Evolutionary conservation across 2,329 filamentous ascomycete species (phyloP), one percentile per base, ranked within the genome.

Genomic region (Dactylellina haptotyla): DNA sequence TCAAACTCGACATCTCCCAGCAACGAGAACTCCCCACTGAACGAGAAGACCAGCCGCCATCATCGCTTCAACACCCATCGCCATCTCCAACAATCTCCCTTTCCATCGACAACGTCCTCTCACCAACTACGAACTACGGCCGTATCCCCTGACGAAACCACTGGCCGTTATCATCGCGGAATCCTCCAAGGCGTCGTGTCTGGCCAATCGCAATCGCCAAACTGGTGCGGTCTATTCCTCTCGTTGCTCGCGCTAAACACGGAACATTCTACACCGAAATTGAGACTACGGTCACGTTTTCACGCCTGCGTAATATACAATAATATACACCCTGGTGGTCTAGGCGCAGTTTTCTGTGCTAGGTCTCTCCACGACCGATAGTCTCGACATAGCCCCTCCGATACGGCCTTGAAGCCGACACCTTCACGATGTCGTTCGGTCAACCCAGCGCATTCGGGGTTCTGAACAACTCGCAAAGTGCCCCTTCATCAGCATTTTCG

Each of bases 391-490:
- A 51, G 18, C 41, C 8, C 9, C 26, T 25, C 46, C 46, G n/a
- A 53, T 45, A 41, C 50, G 50, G 45, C 37, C n/a, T 18, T 14
- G 8, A 46, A 25, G 69, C 37, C 56, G 61, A 48, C 69, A 25
- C 62, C 58, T 34, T 46, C 54, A 70, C 71, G 43, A 77, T 77
- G 76, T 76, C 75, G 61, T 75, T 75, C 58, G 67, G 65, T 25
- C 75, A 77, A 59, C 74, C 75, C 43, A 76, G 77, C 39, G 70
- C 61, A 10, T 77, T 75, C 46, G 76, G 75, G 41, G 75, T 75
- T 28, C 70, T 77, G 10, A 75, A 66, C 23, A 75, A 71, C 54
- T 74, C 76, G 39, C 76, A 76, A 30, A 75, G 63, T 16, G 71
- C 75, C 18, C 67, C 67, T n/a, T 70, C 69, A 41, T 28, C 37